Evolutionary conservation across 140 eudicot genomes (phyloP).

Genomic region (Anethum foeniculum): DNA sequence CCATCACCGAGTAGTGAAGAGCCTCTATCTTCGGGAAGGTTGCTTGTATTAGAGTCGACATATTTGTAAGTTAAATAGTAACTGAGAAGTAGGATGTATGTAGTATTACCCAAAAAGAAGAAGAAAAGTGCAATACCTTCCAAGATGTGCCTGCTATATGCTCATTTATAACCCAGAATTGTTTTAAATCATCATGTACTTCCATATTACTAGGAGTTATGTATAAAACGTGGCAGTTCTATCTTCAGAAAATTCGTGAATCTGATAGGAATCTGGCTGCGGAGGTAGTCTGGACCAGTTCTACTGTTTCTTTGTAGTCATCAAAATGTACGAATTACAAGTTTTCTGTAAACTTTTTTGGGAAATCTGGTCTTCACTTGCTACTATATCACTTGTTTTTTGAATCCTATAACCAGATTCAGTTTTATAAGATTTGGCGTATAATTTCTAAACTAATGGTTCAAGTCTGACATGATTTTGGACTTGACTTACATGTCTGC

Average conservation of each 20-base stretch:
- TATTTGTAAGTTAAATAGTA: background rate
- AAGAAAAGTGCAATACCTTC: background rate
- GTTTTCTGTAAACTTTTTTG: background rate
- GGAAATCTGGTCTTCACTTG: background rate
- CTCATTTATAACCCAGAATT: background rate
- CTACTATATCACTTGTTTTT: background rate
- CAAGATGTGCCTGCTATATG: background rate
- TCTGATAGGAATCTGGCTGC: background rate
- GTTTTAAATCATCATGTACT: background rate
- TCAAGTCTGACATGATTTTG: no score
- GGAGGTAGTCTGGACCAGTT: background rate
- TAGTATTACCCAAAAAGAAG: background rate
- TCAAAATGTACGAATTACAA: background rate
- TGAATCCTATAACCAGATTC: background rate
- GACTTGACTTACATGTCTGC: no score
- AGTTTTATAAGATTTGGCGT: background rate
- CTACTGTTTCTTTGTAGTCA: background rate
- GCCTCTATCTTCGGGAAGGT: background rate
- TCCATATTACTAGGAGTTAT: background rate
- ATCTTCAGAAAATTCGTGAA: background rate
- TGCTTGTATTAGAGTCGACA: background rate
- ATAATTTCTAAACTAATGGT: no score
- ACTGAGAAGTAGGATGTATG: background rate
- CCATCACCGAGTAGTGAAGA: background rate
- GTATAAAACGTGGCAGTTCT: background rate